A percentile compares a stretch with the other conserved stretches of the same genome.
phyloP scores from a whole-genome alignment of 116 monocot genomes.

The Posidonia oceanica region DNA sequence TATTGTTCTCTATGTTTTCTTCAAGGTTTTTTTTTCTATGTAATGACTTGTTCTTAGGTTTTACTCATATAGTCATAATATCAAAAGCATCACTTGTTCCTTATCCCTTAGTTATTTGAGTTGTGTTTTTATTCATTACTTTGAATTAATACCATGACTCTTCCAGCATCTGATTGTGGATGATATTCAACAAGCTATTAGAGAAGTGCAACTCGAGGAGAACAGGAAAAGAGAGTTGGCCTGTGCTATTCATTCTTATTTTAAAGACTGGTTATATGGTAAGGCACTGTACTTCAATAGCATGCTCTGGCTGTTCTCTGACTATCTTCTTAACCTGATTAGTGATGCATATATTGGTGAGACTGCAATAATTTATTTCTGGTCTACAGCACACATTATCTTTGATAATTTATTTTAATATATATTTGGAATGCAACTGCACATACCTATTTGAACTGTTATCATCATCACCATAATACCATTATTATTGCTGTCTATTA shows the following conservation, averaged over 20 bases:
- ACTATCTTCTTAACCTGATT: neutral
- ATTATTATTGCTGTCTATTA: neutral
- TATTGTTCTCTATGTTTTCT: too few relatives aligned
- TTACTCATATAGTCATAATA: neutral
- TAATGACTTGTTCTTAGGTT: neutral
- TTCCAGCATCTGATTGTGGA: conserved; percentile 41
- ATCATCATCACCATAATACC: too few relatives aligned
- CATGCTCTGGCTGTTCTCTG: neutral
- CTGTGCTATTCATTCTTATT: conserved; percentile 61
- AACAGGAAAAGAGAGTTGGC: conserved; percentile 54
- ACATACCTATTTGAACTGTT: too few relatives aligned
- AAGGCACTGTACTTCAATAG: conserved; percentile 5
- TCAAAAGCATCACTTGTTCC: too few relatives aligned
- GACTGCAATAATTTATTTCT: too few relatives aligned
- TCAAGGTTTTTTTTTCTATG: neutral
- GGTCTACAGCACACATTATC: too few relatives aligned
- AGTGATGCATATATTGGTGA: neutral
- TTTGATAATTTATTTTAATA: too few relatives aligned
- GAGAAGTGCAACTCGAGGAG: conserved; percentile 56
- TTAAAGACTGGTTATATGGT: conserved; percentile 93
- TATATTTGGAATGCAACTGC: too few relatives aligned
- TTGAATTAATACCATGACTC: neutral
- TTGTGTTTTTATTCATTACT: conserved; percentile 2
- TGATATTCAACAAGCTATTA: conserved; percentile 54
- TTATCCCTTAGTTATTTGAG: neutral